phyloP scores from a whole-genome alignment of 352 stramenopile genomes.

The Globisporangium solare region DNA sequence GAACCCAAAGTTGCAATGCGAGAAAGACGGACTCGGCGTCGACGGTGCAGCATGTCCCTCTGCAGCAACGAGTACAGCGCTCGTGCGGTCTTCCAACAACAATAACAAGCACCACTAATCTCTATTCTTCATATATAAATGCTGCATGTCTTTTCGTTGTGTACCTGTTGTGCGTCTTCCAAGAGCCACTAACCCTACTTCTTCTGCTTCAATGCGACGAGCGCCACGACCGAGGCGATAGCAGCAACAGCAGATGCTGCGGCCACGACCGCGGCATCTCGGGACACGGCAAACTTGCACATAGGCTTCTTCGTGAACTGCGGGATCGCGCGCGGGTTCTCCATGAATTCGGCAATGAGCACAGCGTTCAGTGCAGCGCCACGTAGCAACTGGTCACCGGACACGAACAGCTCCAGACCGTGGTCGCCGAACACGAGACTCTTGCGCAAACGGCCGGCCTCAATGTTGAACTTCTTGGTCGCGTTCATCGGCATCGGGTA shows the following conservation, averaged over 20 bases:
- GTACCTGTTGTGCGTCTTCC: constrained; percentile 2
- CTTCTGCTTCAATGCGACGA: constrained; percentile 47
- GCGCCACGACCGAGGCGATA: constrained; percentile 29
- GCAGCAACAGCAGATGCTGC: constrained; percentile 31
- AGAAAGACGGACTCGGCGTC: constrained; percentile 30
- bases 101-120: constrained; percentile 31
- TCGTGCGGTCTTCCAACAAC: constrained; percentile 28
- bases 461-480: constrained; percentile 97
- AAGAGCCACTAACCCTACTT: constrained; percentile 9
- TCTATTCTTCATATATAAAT: constrained; percentile 5
- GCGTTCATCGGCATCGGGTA: constrained; percentile 98
- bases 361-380: constrained; percentile 97
- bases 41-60: constrained; percentile 31
- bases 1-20: constrained; percentile 11
- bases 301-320: constrained; percentile 68
- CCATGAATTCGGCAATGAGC: constrained; percentile 92
- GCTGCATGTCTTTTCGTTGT: background rate
- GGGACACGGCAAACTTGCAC: constrained; percentile 23
- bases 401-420: constrained; percentile 97
- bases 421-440: constrained; percentile 95
- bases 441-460: constrained; percentile 93
- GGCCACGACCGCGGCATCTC: constrained; percentile 29
- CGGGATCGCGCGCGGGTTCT: constrained; percentile 48
- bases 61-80: constrained; percentile 18
- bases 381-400: constrained; percentile 95